Base-by-base conservation (phyloP, 768 basidiomycete species). In the Tulasnella sp. region DNA sequence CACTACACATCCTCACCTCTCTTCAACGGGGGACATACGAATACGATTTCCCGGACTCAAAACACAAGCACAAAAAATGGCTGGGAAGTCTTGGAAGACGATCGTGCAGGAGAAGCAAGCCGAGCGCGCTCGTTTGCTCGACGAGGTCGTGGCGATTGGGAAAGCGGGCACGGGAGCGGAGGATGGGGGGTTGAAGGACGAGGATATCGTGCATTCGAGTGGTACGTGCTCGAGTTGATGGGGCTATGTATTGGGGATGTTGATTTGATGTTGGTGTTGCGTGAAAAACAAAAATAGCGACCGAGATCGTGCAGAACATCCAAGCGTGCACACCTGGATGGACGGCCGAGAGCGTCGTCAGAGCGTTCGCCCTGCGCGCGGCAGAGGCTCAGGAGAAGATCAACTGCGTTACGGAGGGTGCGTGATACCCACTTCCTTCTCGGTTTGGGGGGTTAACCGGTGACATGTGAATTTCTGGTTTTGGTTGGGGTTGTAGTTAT, bases 321-420 rank as follows among this genome's bases (percentile, higher is more conserved):
- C 74, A 75, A 65, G 66, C n/a, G 14, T 40, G 73, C 26, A 64
- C 75, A 34, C 40, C 70, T 0, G 77, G 77, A n/a, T 80, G 80
- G 80, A 76, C 78, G 7, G 79, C 75, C 0, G 76, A 75, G 36
- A 42, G 84, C 80, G 86, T 80, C 76, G 82, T 78, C 80, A 85
- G 77, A 26, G 83, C 83, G 12, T 79, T 81, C 79, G 80, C 83
- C 41, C 79, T 83, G 11, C 83, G 81, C 22, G 84, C 84, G 1
- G 83, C 76, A 37, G 78, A 84, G 34, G 89, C 89, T 3, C 91
- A 94, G 14, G 78, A 80, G 40, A 81, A 81, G 74, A 90, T 88
- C 3, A 94, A 93, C 76, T 91, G 90, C 76, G 75, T 93, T 52
- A 94, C 92, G 0, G 92, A 94, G 84, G 86, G 92, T 90, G 47